Conservation (phyloP, 305 asterid species). For the Petunia hybrid region DNA sequence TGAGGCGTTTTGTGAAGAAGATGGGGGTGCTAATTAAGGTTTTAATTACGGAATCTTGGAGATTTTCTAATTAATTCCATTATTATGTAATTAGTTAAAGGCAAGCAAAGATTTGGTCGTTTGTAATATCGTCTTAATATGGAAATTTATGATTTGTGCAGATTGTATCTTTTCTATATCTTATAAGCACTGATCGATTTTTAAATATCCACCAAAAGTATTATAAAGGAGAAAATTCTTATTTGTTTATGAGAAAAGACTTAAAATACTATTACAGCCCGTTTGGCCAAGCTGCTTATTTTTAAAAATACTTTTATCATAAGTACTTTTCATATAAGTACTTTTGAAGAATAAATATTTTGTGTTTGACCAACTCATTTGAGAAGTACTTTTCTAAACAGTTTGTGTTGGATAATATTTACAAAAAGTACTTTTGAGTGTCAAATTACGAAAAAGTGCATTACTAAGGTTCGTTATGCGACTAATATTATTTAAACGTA, state of each 20-base stretch:
- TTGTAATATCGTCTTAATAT: background rate
- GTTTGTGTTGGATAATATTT: too few species aligned
- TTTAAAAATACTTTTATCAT: too few species aligned
- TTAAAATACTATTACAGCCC: too few species aligned
- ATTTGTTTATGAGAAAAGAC: background rate
- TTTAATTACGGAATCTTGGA: background rate
- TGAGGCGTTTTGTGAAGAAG: background rate
- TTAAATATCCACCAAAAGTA: background rate
- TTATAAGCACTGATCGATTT: background rate
- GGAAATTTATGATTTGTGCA: background rate
- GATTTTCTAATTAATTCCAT: constrained; percentile 18
- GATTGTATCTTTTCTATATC: background rate
- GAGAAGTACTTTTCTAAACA: too few species aligned
- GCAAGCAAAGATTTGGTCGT: constrained; percentile 4
- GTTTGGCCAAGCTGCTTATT: too few species aligned
- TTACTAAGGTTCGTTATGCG: too few species aligned
- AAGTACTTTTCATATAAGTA: too few species aligned
- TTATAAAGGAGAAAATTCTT: background rate
- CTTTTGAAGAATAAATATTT: too few species aligned
- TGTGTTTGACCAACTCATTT: too few species aligned
- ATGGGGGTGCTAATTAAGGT: background rate
- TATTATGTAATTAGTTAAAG: background rate
- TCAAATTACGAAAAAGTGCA: too few species aligned
- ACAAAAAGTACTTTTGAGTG: too few species aligned
- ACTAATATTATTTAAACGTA: too few species aligned